Evolutionary conservation across 164 flowering plant genomes (phyloP).

Genomic region (Berberis vulgaris): DNA sequence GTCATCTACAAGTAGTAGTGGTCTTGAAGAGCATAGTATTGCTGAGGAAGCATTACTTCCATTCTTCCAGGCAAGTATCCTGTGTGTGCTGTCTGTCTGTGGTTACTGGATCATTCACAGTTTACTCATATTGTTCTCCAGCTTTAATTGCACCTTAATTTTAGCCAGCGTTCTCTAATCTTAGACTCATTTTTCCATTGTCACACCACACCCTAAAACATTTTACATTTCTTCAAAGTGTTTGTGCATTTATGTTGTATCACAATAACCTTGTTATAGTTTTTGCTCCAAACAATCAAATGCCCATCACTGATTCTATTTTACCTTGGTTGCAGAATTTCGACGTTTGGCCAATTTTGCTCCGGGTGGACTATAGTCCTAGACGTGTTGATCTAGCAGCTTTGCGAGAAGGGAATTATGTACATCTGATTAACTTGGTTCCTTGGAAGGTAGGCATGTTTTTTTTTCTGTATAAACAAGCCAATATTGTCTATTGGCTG

Average conservation of each 20-base stretch:
- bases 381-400: slow-evolving; percentile 76
- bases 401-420: slow-evolving; percentile 79
- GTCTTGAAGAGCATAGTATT: slow-evolving; percentile 29
- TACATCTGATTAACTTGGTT: slow-evolving; percentile 82
- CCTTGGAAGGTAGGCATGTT: slow-evolving; percentile 76
- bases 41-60: slow-evolving; percentile 91
- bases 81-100: background rate
- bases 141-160: too few relatives aligned
- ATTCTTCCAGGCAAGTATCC: slow-evolving; percentile 77
- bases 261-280: too few relatives aligned
- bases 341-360: slow-evolving; percentile 63
- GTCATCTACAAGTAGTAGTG: slow-evolving; percentile 12
- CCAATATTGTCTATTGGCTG: too few relatives aligned
- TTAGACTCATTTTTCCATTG: too few relatives aligned
- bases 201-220: too few relatives aligned
- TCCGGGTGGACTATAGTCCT: slow-evolving; percentile 89
- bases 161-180: too few relatives aligned
- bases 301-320: slow-evolving; percentile 5
- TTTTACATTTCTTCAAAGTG: too few relatives aligned
- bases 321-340: slow-evolving; percentile 49
- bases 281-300: too few relatives aligned
- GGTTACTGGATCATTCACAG: too few relatives aligned
- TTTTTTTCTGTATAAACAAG: background rate
- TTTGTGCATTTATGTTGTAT: too few relatives aligned
- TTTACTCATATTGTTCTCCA: too few relatives aligned